Base-by-base conservation (phyloP, 2,329 filamentous ascomycete species). In the Penicillium aurantiogriseum region DNA sequence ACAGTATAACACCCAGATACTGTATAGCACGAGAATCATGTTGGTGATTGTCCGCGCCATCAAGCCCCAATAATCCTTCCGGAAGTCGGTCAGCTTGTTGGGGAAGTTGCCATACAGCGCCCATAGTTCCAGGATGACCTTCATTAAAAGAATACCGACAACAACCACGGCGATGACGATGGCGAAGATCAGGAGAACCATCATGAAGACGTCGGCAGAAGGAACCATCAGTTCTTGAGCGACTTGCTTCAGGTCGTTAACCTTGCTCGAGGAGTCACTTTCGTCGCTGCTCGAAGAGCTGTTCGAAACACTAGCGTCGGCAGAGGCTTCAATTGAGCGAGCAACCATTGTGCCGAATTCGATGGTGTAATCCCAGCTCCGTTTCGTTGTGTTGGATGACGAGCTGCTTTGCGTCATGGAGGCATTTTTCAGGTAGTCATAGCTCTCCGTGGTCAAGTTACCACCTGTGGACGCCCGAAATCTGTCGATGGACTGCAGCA, bases 1-100 rank as follows among this genome's bases (percentile, higher is more conserved):
- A 74, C 93, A 97, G 77, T 96, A 97, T 43, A 97, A 79, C 0
- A 92, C 91, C 94, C 94, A 97, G 60, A 96, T 85, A 60, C 94
- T 91, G 76, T 97, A 99, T 3, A 97, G 84, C 19, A 97, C 80
- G 59, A 97, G 82, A 66, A 99, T 92, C 74, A 99, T 82, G 64
- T 90, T 90, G 43, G 92, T 96, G 69, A 97, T 89, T 17, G 92
- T 89, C 60, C 93, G 90, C 45, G 88, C 90, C 72, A 99, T 88
- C 54, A 92, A 86, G 64, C 90, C 89, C 94, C 94, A 97, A 80
- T 97, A 97, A 74, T 96, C 90, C 78, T 96, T 90, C 64, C 94
- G 89, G 84, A 97, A 97, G 45, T 89, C 88, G 17, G 85, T 80
- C 56, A 97, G 83, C 36, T 84, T 83, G 70, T 91, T 82, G 13